Percentiles rank a stretch among this genome's conserved stretches.
These are phyloP conservation scores for Diaporthe destruens DNA, from an alignment of 2,329 filamentous ascomycete genomes.

Conservation along the genomic window DNA sequence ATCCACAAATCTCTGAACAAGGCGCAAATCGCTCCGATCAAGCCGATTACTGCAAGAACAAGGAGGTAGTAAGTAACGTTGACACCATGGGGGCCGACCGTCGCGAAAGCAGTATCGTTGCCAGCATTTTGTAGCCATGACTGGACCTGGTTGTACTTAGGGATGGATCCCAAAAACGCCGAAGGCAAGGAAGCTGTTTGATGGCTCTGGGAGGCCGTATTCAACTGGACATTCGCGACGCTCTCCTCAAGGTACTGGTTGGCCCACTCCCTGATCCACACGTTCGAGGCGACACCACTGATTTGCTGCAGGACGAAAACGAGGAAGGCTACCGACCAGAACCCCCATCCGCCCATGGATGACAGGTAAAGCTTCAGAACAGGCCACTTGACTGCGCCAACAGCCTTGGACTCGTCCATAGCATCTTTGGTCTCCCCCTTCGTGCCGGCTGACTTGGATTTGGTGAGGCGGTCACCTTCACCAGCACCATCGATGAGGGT, in stretches of 20 bases:
- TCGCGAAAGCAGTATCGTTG: conserved; percentile 55
- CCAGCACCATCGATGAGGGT: conserved; percentile 66
- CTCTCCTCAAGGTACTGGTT: conserved; percentile 80
- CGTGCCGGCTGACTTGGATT: conserved; percentile 60
- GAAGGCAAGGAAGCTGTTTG: conserved; percentile 52
- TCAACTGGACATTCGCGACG: conserved; percentile 51
- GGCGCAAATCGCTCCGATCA: conserved; percentile 83
- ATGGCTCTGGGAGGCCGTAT: conserved; percentile 53
- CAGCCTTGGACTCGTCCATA: conserved; percentile 82
- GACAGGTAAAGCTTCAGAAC: conserved; percentile 88
- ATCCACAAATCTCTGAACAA: conserved; percentile 87
- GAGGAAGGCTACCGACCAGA: conserved; percentile 82
- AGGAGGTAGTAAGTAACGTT: conserved; percentile 86
- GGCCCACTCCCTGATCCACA: conserved; percentile 97
- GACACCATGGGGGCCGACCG: conserved; percentile 66
- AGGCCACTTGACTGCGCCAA: conserved; percentile 87
- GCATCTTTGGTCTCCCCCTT: conserved; percentile 63
- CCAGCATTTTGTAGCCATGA: conserved; percentile 54
- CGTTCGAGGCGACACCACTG: conserved; percentile 86
- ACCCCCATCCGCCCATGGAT: conserved; percentile 97
- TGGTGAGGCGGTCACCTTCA: conserved; percentile 61
- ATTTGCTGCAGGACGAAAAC: conserved; percentile 88
- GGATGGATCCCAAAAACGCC: conserved; percentile 56
- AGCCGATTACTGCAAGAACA: conserved; percentile 84
- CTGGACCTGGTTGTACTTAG: conserved; percentile 52